phyloP scores from a whole-genome alignment of 345 rosid genomes.

The Gossypium herbaceum region DNA sequence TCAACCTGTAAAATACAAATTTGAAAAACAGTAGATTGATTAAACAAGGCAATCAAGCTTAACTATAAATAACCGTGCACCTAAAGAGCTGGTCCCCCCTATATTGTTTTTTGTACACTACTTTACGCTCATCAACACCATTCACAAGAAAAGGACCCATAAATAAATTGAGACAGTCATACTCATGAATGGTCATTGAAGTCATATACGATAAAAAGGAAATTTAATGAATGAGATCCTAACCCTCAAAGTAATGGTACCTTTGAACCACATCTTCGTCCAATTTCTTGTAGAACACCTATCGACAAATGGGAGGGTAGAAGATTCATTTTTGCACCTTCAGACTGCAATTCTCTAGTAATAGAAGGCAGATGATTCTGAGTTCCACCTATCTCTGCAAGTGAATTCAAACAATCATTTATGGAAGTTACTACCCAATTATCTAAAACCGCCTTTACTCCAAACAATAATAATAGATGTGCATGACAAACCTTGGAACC shows the following conservation, averaged over 20 bases:
- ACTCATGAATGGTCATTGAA: neutral
- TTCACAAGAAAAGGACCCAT: neutral
- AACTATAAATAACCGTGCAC: neutral
- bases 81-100: neutral
- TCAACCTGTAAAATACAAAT: slow-evolving; percentile 55
- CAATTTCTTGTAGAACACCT: slow-evolving; percentile 88
- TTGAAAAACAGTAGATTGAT: slow-evolving; percentile 16
- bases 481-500: neutral
- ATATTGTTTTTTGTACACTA: neutral
- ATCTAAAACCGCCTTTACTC: neutral
- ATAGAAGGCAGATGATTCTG: slow-evolving; percentile 44
- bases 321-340: slow-evolving; percentile 57
- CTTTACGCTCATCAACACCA: neutral
- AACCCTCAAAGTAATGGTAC: slow-evolving; percentile 28
- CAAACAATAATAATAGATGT: slow-evolving; percentile 1
- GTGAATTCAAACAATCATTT: slow-evolving; percentile 22
- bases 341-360: slow-evolving; percentile 22
- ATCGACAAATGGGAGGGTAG: slow-evolving; percentile 62
- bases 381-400: slow-evolving; percentile 56
- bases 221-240: neutral
- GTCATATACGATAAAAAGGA: neutral
- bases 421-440: neutral
- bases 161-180: neutral
- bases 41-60: slow-evolving; percentile 9
- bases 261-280: slow-evolving; percentile 84